phyloP scores from a whole-genome alignment of 139 green algal genomes.

The Chlorella vulgaris region DNA sequence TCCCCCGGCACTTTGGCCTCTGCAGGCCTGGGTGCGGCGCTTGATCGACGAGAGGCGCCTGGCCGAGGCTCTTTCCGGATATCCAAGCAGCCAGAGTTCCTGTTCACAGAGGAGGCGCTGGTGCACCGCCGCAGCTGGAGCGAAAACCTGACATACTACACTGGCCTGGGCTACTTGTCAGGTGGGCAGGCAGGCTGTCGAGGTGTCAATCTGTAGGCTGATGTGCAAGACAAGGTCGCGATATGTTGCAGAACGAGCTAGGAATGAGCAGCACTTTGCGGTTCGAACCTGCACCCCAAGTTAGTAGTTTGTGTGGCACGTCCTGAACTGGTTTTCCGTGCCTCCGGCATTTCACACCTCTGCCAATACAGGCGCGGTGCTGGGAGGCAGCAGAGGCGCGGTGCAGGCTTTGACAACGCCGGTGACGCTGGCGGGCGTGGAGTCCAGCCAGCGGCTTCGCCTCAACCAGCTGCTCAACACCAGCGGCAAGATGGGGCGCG shows the following conservation, averaged over 20 bases:
- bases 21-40: conserved; percentile 45
- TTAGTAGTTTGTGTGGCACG: too few species aligned
- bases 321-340: not conserved
- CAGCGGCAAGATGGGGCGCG: conserved; percentile 56
- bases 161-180: conserved; percentile 81
- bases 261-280: too few species aligned
- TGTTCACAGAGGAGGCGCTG: conserved; percentile 86
- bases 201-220: not conserved
- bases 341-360: too few species aligned
- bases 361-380: conserved; percentile 52
- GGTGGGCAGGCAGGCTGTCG: conserved; percentile 43
- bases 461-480: conserved; percentile 84
- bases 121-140: conserved; percentile 77
- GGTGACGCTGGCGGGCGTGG: conserved; percentile 34
- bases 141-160: conserved; percentile 94
- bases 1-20: too few species aligned
- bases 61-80: conserved; percentile 65
- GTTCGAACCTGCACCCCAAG: too few species aligned
- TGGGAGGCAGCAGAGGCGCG: conserved; percentile 54
- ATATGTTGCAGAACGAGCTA: too few species aligned
- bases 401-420: conserved; percentile 37
- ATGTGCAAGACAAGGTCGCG: too few species aligned
- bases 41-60: conserved; percentile 31
- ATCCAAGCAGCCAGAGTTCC: conserved; percentile 81
- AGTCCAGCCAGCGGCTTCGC: conserved; percentile 48